Conservation (phyloP, 176 grass and related monocot species). For the Sorghum bicolor region DNA sequence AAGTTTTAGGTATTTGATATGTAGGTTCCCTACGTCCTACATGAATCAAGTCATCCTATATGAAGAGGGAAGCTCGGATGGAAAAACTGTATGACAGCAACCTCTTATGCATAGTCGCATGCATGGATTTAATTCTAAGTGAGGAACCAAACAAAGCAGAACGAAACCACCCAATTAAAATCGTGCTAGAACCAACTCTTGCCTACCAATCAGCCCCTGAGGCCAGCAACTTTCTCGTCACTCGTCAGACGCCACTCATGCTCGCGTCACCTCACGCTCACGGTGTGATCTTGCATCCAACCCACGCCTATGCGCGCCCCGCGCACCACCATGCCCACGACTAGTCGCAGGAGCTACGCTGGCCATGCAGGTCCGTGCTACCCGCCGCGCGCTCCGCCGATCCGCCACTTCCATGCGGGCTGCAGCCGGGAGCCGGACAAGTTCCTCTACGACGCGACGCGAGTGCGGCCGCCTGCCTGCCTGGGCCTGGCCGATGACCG, state of each 20-base stretch:
- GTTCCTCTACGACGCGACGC: slow-evolving; percentile 29
- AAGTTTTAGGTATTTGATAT: no score
- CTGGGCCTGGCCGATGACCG: slow-evolving; percentile 4
- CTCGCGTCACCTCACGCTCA: background rate
- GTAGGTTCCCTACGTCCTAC: no score
- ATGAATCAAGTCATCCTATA: no score
- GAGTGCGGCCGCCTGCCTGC: slow-evolving; percentile 15
- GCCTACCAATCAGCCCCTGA: no score
- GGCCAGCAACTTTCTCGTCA: background rate
- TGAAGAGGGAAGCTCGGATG: no score
- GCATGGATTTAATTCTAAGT: no score
- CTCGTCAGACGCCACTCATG: background rate
- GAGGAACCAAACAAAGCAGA: no score
- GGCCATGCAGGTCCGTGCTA: slow-evolving; percentile 21
- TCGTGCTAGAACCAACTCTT: no score
- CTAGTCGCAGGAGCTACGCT: slow-evolving; percentile 6
- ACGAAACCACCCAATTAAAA: no score
- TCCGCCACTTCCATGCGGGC: background rate
- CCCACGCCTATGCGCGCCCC: background rate
- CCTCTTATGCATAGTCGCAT: no score
- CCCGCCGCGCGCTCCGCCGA: slow-evolving; percentile 4
- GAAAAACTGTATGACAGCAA: no score
- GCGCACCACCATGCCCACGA: background rate
- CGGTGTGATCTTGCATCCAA: background rate
- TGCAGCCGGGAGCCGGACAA: background rate